Conservation (phyloP, 2,329 filamentous ascomycete genomes). For the Lecanoromycetidae sp. region DNA sequence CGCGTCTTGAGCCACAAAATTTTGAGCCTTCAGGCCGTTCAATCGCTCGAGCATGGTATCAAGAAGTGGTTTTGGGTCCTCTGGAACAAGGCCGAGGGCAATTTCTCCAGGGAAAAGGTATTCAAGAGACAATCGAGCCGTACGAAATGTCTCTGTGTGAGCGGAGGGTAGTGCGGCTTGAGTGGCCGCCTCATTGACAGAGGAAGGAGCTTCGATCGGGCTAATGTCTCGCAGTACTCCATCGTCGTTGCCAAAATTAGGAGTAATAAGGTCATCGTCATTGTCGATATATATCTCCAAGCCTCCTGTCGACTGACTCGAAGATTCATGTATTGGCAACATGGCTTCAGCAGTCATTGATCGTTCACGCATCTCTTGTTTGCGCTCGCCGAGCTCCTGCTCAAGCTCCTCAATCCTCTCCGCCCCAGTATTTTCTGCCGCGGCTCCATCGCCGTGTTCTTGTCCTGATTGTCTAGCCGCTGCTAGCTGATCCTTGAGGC, state of each 20-base stretch:
- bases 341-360: not conserved
- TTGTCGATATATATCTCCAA: conserved; percentile 9
- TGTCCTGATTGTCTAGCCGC: conserved; percentile 20
- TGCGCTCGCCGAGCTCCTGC: conserved; percentile 20
- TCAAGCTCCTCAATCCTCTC: conserved; percentile 21
- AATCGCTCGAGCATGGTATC: conserved; percentile 30
- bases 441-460: conserved; percentile 15
- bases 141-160: conserved; percentile 29
- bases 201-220: not conserved
- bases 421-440: conserved; percentile 9
- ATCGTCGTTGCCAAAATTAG: conserved; percentile 14
- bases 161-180: conserved; percentile 21
- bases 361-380: conserved; percentile 17
- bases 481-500: conserved; percentile 24
- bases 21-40: conserved; percentile 22
- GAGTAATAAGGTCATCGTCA: conserved; percentile 9
- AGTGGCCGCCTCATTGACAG: conserved; percentile 11
- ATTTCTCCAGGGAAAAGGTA: conserved; percentile 34
- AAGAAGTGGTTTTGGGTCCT: conserved; percentile 29
- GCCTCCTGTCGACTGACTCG: not conserved
- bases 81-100: conserved; percentile 25
- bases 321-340: not conserved
- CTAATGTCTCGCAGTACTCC: conserved; percentile 2
- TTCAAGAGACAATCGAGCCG: conserved; percentile 34
- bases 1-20: conserved; percentile 26